These are phyloP conservation scores for Carex scoparia DNA, from an alignment of 176 grass and related monocot genomes.

Conservation along the genomic window DNA sequence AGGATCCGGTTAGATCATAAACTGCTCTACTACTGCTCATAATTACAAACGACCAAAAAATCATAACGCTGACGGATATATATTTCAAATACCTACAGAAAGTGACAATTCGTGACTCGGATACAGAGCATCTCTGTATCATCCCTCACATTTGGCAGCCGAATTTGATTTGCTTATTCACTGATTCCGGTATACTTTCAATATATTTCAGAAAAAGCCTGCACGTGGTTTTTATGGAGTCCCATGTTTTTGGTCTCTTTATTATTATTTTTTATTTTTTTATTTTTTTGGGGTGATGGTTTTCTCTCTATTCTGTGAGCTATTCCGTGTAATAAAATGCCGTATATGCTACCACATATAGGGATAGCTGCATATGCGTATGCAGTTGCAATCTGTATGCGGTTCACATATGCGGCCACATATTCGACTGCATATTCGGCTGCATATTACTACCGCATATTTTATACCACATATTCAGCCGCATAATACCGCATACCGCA, in stretches of 20 bases:
- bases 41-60: conserved; percentile 8
- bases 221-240: neutral
- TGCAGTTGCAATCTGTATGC: too few species aligned
- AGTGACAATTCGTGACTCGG: conserved; percentile 18
- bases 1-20: neutral
- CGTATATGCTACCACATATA: too few species aligned
- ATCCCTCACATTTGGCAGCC: neutral
- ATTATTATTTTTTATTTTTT: neutral
- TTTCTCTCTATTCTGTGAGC: neutral
- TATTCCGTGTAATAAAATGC: too few species aligned
- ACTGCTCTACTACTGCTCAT: neutral
- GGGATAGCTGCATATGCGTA: too few species aligned
- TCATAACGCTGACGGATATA: neutral
- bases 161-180: conserved; percentile 5
- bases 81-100: neutral
- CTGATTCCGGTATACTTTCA: neutral
- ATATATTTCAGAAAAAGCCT: neutral
- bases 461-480: too few species aligned
- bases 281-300: neutral
- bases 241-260: neutral
- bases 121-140: conserved; percentile 16
- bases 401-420: too few species aligned
- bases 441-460: too few species aligned
- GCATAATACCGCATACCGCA: too few species aligned
- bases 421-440: too few species aligned